A percentile compares a stretch with the other conserved stretches of the same genome.
These are phyloP conservation scores for Astrothelium macrocarpum DNA, from an alignment of 495 filamentous ascomycete species.

Conservation along the genomic window DNA sequence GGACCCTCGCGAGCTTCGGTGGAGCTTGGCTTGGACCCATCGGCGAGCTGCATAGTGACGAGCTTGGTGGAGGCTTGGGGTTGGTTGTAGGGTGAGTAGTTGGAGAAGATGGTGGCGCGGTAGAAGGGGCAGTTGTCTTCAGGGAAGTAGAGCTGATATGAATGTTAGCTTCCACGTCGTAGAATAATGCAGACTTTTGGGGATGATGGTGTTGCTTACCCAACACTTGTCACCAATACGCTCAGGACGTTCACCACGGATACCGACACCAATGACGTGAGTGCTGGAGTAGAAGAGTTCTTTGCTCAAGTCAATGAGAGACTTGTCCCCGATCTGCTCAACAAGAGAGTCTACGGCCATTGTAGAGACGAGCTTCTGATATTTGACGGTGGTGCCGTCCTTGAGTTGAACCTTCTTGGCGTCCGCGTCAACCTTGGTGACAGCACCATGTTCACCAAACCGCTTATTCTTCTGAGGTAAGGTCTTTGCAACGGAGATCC, in stretches of 20 bases:
- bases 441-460: slow-evolving; percentile 76
- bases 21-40: slow-evolving; percentile 67
- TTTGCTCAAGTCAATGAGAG: slow-evolving; percentile 75
- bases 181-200: not conserved
- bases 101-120: slow-evolving; percentile 99
- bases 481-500: slow-evolving; percentile 94
- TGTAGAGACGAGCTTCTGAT: slow-evolving; percentile 86
- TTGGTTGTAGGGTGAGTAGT: slow-evolving; percentile 99
- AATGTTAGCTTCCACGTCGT: not conserved
- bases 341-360: slow-evolving; percentile 92
- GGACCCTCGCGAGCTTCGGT: slow-evolving; percentile 68
- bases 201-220: slow-evolving; percentile 41
- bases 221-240: slow-evolving; percentile 99
- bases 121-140: slow-evolving; percentile 99
- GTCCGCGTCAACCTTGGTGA: slow-evolving; percentile 74
- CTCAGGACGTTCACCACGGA: slow-evolving; percentile 87
- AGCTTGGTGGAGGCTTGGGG: slow-evolving; percentile 73
- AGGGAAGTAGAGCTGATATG: slow-evolving; percentile 93
- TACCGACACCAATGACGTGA: slow-evolving; percentile 92
- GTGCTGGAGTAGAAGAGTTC: slow-evolving; percentile 94
- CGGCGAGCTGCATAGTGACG: slow-evolving; percentile 70
- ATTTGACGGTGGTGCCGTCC: slow-evolving; percentile 83
- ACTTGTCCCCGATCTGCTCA: slow-evolving; percentile 76
- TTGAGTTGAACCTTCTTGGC: slow-evolving; percentile 72
- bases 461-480: slow-evolving; percentile 83